These are phyloP conservation scores for Elongisporangium senticosum DNA, from an alignment of 352 stramenopile species.

Conservation along the genomic window DNA sequence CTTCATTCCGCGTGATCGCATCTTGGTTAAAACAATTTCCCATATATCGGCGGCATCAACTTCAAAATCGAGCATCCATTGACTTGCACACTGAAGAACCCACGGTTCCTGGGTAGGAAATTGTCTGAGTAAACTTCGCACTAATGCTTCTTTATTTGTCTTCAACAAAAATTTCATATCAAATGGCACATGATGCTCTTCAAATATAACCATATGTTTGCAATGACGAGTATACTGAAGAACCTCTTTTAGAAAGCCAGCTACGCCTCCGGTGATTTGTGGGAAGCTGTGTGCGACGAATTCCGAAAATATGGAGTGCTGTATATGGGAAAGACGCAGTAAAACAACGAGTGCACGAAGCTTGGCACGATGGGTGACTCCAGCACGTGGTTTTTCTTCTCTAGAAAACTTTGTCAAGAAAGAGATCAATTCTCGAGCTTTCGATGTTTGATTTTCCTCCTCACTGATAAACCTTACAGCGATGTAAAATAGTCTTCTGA, in stretches of 20 bases:
- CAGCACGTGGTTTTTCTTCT: conserved; percentile 30
- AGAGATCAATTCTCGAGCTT: conserved; percentile 24
- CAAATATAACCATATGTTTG: conserved; percentile 39
- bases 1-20: conserved; percentile 34
- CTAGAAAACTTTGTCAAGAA: conserved; percentile 35
- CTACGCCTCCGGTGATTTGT: conserved; percentile 1
- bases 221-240: conserved; percentile 26
- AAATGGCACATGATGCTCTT: conserved; percentile 47
- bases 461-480: conserved; percentile 12
- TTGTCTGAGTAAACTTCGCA: conserved; percentile 38
- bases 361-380: conserved; percentile 58
- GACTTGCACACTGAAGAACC: conserved; percentile 31
- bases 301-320: conserved; percentile 12
- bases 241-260: conserved; percentile 28
- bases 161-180: conserved; percentile 35
- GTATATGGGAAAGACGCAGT: conserved; percentile 21
- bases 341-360: conserved; percentile 34
- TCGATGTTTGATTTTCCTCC: conserved; percentile 4
- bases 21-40: conserved; percentile 38
- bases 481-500: conserved; percentile 28
- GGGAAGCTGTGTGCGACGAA: conserved; percentile 19
- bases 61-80: conserved; percentile 51
- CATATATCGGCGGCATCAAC: conserved; percentile 36
- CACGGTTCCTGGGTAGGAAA: conserved; percentile 19
- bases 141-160: conserved; percentile 37